phyloP scores from a whole-genome alignment of 2,329 filamentous ascomycete species.

The Gnomoniopsis smithogilvyi region DNA sequence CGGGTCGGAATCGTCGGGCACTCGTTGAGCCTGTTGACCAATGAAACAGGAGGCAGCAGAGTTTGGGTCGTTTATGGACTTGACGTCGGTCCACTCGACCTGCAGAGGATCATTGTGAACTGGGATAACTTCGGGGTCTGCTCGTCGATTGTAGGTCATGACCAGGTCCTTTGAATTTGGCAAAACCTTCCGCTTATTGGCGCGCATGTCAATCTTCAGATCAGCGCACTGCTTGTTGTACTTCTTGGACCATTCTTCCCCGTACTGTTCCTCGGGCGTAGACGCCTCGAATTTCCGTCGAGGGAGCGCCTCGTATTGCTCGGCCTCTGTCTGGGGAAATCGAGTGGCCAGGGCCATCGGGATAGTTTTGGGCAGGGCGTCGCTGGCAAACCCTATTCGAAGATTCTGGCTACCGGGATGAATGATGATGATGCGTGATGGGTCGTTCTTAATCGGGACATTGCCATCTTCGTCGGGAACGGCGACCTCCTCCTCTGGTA shows the following conservation, averaged over 20 bases:
- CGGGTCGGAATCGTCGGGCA: slow-evolving; percentile 84
- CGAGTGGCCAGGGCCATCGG: slow-evolving; percentile 89
- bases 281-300: slow-evolving; percentile 62
- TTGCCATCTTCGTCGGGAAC: slow-evolving; percentile 32
- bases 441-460: slow-evolving; percentile 58
- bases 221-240: slow-evolving; percentile 83
- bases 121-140: slow-evolving; percentile 79
- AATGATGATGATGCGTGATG: slow-evolving; percentile 90
- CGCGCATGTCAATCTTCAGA: slow-evolving; percentile 84
- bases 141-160: slow-evolving; percentile 86
- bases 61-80: slow-evolving; percentile 62
- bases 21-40: slow-evolving; percentile 76
- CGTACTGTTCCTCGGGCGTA: slow-evolving; percentile 75
- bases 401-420: slow-evolving; percentile 95
- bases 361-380: slow-evolving; percentile 89
- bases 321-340: slow-evolving; percentile 74
- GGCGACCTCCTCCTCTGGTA: slow-evolving; percentile 50
- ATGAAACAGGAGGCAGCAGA: slow-evolving; percentile 65
- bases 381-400: slow-evolving; percentile 90
- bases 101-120: slow-evolving; percentile 93
- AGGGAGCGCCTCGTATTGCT: slow-evolving; percentile 77
- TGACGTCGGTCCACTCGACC: slow-evolving; percentile 91
- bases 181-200: slow-evolving; percentile 89
- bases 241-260: slow-evolving; percentile 72
- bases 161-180: slow-evolving; percentile 98